phyloP scores from a whole-genome alignment of 2,329 filamentous ascomycete species.

The Diplodia mutila region DNA sequence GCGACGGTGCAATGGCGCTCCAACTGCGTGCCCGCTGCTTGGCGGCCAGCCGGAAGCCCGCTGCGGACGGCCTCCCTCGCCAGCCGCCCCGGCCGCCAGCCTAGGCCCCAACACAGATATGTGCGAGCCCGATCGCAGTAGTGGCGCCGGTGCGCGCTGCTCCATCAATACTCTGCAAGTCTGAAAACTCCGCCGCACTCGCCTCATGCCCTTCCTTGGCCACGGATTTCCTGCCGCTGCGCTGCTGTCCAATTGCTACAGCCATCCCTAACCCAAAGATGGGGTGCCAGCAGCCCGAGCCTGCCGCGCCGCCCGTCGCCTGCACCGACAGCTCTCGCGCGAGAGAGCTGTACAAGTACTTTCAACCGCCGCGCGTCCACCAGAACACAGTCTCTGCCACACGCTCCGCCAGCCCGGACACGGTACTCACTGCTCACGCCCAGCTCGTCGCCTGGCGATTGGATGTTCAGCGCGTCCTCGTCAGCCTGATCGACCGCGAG shows the following conservation, averaged over 20 bases:
- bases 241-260: neutral
- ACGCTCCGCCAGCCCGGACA: slow-evolving; percentile 32
- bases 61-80: slow-evolving; percentile 5
- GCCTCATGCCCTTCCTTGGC: neutral
- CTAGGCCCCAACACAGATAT: slow-evolving; percentile 5
- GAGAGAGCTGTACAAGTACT: slow-evolving; percentile 39
- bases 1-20: neutral
- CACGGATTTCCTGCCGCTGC: slow-evolving; percentile 1
- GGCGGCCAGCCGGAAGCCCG: neutral
- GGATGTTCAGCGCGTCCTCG: slow-evolving; percentile 40
- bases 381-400: slow-evolving; percentile 24
- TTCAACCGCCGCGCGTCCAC: slow-evolving; percentile 27
- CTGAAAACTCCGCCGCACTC: neutral
- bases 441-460: slow-evolving; percentile 45
- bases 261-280: slow-evolving; percentile 2
- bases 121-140: slow-evolving; percentile 11
- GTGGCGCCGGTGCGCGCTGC: neutral
- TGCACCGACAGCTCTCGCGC: slow-evolving; percentile 28
- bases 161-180: neutral
- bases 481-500: slow-evolving; percentile 54
- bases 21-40: neutral
- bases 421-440: slow-evolving; percentile 40
- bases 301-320: neutral
- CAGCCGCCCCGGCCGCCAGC: neutral
- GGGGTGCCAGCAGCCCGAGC: neutral